A percentile compares a stretch with the other conserved stretches of the same genome.
Evolutionary conservation across 805 yeast genomes (phyloP).

Genomic region (Suhomyces canberraensis): DNA sequence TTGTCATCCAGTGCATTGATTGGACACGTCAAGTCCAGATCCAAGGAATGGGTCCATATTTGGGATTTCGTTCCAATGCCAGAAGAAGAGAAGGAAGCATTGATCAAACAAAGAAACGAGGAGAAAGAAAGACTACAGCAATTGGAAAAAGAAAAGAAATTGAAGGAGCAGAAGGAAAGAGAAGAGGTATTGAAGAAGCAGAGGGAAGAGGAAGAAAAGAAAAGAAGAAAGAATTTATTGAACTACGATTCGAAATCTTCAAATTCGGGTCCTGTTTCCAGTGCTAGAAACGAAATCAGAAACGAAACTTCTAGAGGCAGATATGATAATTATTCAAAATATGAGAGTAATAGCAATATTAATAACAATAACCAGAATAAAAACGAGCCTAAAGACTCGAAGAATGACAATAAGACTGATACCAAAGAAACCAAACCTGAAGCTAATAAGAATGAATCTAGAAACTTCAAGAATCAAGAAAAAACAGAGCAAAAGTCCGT

Average conservation of each 20-base stretch:
- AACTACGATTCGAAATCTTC: slow-evolving; percentile 10
- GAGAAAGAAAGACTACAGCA: slow-evolving; percentile 13
- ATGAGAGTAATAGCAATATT: slow-evolving; percentile 4
- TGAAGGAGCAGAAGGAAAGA: slow-evolving; percentile 12
- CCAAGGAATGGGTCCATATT: slow-evolving; percentile 46
- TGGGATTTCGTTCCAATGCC: slow-evolving; percentile 56
- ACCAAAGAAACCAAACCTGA: neutral
- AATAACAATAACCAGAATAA: neutral
- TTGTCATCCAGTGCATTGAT: slow-evolving; percentile 70
- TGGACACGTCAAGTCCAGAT: slow-evolving; percentile 60
- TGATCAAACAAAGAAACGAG: slow-evolving; percentile 19
- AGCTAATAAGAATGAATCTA: neutral
- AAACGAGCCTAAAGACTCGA: neutral
- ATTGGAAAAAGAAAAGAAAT: slow-evolving; percentile 13
- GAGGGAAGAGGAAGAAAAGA: slow-evolving; percentile 10
- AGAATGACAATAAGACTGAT: neutral
- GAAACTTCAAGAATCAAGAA: slow-evolving; percentile 6
- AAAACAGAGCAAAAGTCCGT: neutral
- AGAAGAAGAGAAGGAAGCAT: slow-evolving; percentile 39
- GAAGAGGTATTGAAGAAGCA: slow-evolving; percentile 2
- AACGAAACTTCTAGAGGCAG: slow-evolving; percentile 19
- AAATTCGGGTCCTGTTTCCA: neutral
- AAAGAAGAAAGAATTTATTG: slow-evolving; percentile 7
- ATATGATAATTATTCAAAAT: slow-evolving; percentile 31
- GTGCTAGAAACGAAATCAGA: slow-evolving; percentile 9